Percentiles rank a stretch among this genome's conserved stretches.
These are phyloP conservation scores for Smallanthus sonchifolius DNA, from an alignment of 129 eudicot genomes.

Conservation along the genomic window DNA sequence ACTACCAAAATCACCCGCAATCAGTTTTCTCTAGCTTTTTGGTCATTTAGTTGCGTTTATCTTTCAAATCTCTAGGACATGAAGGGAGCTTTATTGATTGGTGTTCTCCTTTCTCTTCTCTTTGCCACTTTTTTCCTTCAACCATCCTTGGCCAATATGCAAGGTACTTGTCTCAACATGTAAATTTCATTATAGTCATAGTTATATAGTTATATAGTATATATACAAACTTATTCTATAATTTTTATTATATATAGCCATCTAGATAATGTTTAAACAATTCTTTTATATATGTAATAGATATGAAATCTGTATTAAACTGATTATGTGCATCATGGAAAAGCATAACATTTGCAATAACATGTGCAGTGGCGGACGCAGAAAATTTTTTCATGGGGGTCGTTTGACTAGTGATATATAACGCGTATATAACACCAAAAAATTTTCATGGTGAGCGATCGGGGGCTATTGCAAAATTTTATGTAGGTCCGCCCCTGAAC, in stretches of 20 bases:
- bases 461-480: too few species aligned
- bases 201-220: too few species aligned
- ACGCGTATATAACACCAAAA: too few species aligned
- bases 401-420: too few species aligned
- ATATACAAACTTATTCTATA: neutral
- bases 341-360: neutral
- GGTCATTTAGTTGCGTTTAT: neutral
- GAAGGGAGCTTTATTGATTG: conserved; percentile 23
- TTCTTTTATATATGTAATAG: neutral
- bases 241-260: neutral
- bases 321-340: neutral
- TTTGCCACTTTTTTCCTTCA: conserved; percentile 15
- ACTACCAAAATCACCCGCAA: conserved; percentile 1
- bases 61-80: neutral
- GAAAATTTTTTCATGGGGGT: too few species aligned
- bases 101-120: conserved; percentile 28
- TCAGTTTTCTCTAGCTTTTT: conserved; percentile 1
- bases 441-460: too few species aligned
- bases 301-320: neutral
- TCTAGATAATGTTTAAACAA: neutral
- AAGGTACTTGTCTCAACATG: conserved; percentile 15
- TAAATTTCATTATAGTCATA: neutral
- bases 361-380: too few species aligned
- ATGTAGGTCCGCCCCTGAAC: too few species aligned
- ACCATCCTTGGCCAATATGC: conserved; percentile 29